phyloP scores from a whole-genome alignment of 2,329 filamentous ascomycete species.

The Aspergillus sp. region DNA sequence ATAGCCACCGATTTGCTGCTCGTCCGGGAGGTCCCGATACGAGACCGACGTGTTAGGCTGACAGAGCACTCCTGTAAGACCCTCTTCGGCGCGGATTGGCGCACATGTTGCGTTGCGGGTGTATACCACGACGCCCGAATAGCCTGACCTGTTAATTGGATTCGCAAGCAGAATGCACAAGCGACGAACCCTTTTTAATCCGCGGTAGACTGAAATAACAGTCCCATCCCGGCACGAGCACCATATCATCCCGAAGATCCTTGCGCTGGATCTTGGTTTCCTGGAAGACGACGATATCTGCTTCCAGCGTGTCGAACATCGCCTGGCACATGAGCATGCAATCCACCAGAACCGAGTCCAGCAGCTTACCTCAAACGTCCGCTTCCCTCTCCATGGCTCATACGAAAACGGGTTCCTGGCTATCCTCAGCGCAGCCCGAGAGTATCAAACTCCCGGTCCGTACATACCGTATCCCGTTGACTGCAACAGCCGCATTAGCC shows the following conservation, averaged over 20 bases:
- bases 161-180: neutral
- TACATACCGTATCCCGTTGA: conserved; percentile 65
- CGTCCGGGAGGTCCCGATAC: conserved; percentile 64
- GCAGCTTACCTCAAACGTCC: conserved; percentile 53
- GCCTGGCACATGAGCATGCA: conserved; percentile 39
- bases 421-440: neutral
- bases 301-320: conserved; percentile 90
- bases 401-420: conserved; percentile 71
- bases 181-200: conserved; percentile 69
- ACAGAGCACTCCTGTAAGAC: conserved; percentile 72
- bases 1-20: conserved; percentile 81
- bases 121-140: conserved; percentile 92
- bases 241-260: conserved; percentile 89
- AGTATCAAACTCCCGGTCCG: neutral
- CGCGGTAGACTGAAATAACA: conserved; percentile 89
- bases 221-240: conserved; percentile 89
- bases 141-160: conserved; percentile 49
- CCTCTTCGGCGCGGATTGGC: conserved; percentile 86
- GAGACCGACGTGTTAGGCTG: conserved; percentile 60
- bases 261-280: conserved; percentile 94
- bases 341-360: neutral
- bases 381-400: conserved; percentile 67
- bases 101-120: conserved; percentile 77
- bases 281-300: conserved; percentile 91
- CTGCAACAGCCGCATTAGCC: too few relatives aligned